These are phyloP conservation scores for Carpinus viminea DNA, from an alignment of 306 rosid species.

Conservation along the genomic window DNA sequence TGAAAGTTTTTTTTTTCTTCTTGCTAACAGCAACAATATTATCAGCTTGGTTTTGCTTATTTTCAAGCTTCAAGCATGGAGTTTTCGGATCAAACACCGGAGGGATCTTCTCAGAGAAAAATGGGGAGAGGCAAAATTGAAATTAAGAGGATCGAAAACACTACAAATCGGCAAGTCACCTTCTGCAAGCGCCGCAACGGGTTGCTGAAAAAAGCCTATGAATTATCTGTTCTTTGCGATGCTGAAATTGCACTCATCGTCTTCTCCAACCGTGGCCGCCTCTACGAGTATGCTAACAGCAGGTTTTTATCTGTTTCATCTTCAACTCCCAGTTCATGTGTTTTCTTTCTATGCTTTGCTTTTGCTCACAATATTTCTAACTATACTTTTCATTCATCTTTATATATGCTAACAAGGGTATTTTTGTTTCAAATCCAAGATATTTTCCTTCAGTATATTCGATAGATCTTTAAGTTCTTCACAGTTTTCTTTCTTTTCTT, in stretches of 20 bases:
- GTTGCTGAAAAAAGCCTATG: slow-evolving; percentile 86
- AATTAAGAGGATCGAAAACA: slow-evolving; percentile 88
- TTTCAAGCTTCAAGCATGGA: slow-evolving; percentile 53
- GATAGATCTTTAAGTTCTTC: not conserved
- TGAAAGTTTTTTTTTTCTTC: not conserved
- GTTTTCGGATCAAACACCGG: slow-evolving; percentile 48
- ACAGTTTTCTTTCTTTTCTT: not conserved
- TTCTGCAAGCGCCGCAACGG: slow-evolving; percentile 91
- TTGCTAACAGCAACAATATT: not conserved
- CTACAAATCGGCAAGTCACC: slow-evolving; percentile 84
- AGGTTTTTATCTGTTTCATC: slow-evolving; percentile 39
- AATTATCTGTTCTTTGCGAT: slow-evolving; percentile 82
- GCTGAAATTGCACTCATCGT: slow-evolving; percentile 95
- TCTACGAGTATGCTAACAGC: slow-evolving; percentile 90
- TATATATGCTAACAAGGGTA: too few species aligned
- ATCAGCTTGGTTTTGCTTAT: slow-evolving; percentile 1
- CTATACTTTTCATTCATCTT: not conserved
- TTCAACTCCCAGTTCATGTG: not conserved
- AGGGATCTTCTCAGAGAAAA: slow-evolving; percentile 71
- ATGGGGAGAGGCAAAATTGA: slow-evolving; percentile 90
- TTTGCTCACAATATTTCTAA: too few species aligned
- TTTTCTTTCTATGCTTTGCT: not conserved
- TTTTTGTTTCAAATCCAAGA: too few species aligned
- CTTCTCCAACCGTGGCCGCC: slow-evolving; percentile 88
- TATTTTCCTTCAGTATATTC: too few species aligned